These are phyloP conservation scores for Brettanomyces sp. DNA, from an alignment of 805 yeast species.

Conservation along the genomic window DNA sequence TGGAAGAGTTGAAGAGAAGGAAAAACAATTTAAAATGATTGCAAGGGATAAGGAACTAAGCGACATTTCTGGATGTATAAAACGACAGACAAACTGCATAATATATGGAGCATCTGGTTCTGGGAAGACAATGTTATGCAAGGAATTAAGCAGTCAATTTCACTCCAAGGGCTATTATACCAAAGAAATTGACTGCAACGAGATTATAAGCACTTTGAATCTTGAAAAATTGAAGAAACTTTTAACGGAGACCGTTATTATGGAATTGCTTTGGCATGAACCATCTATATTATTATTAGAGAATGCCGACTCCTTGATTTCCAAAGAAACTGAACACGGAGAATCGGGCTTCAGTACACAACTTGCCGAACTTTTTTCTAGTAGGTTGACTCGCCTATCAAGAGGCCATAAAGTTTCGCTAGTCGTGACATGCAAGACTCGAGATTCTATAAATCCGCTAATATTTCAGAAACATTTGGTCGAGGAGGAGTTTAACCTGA, in stretches of 20 bases:
- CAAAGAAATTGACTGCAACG: conserved; percentile 44
- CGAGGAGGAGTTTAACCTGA: conserved; percentile 50
- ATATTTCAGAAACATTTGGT: conserved; percentile 63
- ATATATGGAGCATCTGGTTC: conserved; percentile 71
- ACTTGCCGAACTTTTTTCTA: conserved; percentile 48
- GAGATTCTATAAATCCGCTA: conserved; percentile 51
- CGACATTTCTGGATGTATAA: conserved; percentile 28
- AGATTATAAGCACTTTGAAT: conserved; percentile 34
- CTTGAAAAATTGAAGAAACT: conserved; percentile 1
- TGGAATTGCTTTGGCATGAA: conserved; percentile 49
- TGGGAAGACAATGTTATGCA: conserved; percentile 61
- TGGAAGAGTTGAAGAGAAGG: not conserved
- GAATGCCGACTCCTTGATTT: conserved; percentile 63
- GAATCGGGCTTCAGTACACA: conserved; percentile 58
- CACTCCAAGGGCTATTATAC: conserved; percentile 34
- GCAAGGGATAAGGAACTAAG: conserved; percentile 47
- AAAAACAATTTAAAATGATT: conserved; percentile 27
- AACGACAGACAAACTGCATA: conserved; percentile 37
- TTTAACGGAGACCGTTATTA: conserved; percentile 27
- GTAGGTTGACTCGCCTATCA: conserved; percentile 34
- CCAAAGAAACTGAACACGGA: conserved; percentile 49
- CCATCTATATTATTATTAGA: conserved; percentile 74
- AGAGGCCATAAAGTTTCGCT: conserved; percentile 44
- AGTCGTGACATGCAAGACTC: conserved; percentile 54
- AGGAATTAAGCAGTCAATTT: conserved; percentile 31